A percentile compares a stretch with the other conserved stretches of the same genome.
phyloP scores from a whole-genome alignment of 2,329 filamentous ascomycete species.

The Epichloe elymi region DNA sequence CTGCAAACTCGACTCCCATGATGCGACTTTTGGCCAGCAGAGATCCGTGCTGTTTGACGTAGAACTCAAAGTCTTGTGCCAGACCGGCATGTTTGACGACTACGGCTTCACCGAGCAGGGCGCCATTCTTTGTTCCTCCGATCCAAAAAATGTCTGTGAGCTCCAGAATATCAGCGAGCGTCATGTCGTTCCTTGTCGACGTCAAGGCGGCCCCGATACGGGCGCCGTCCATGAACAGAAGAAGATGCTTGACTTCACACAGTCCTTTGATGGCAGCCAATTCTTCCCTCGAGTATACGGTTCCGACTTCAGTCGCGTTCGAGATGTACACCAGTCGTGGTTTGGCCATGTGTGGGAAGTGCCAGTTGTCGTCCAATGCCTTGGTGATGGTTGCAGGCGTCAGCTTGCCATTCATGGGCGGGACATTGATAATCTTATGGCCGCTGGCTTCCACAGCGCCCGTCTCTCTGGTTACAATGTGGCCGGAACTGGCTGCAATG shows the following conservation, averaged over 20 bases:
- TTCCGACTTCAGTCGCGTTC: slow-evolving; percentile 37
- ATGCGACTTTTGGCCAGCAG: slow-evolving; percentile 36
- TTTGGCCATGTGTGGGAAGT: slow-evolving; percentile 38
- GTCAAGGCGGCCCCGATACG: slow-evolving; percentile 30
- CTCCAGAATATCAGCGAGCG: slow-evolving; percentile 29
- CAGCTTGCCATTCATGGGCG: slow-evolving; percentile 32
- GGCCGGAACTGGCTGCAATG: slow-evolving; percentile 34
- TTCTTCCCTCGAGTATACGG: slow-evolving; percentile 31
- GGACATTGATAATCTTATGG: slow-evolving; percentile 37
- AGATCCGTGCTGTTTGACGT: slow-evolving; percentile 37
- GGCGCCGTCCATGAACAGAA: slow-evolving; percentile 35
- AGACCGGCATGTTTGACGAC: slow-evolving; percentile 29
- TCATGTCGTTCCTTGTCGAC: slow-evolving; percentile 29
- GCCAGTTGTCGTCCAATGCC: slow-evolving; percentile 33
- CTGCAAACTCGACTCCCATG: slow-evolving; percentile 35
- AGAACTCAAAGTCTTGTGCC: slow-evolving; percentile 34
- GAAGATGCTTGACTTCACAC: slow-evolving; percentile 26
- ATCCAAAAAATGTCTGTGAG: slow-evolving; percentile 42
- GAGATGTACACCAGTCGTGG: slow-evolving; percentile 38
- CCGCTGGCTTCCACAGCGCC: slow-evolving; percentile 37
- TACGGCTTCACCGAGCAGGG: slow-evolving; percentile 36
- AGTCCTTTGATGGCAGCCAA: slow-evolving; percentile 26
- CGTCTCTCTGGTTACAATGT: slow-evolving; percentile 35
- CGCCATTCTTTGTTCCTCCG: slow-evolving; percentile 38
- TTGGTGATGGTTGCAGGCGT: slow-evolving; percentile 27